Base-by-base conservation (phyloP, 139 green algal genomes). In the Volvox reticuliferus region DNA sequence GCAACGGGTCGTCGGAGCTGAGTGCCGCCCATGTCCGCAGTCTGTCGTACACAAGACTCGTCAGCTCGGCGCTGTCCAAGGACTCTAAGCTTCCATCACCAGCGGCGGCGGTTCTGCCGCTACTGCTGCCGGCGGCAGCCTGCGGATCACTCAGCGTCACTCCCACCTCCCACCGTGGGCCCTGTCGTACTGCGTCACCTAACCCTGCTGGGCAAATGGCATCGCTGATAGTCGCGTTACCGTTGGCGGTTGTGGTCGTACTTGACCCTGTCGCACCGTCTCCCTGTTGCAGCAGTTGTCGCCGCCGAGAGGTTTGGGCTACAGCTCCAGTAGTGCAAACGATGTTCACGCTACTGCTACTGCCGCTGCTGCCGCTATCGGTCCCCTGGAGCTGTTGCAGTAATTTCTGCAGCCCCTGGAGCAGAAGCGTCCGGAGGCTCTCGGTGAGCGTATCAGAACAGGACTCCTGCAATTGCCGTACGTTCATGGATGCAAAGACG, bases 1-100 rank as follows among this genome's bases (percentile, higher is more conserved):
- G 75, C 75, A 81, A 30, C 75, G 75, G 75, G 30, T 81, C 75
- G 17, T 81, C 75, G 32, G 75, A 81, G 30, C 32, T 81, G 75
- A 35, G 32, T 19, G 19, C 75, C 2, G 75, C 30, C 75, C 75
- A 81, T 5, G 75, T 35, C 32, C 32, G 21, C 32, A 81, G 32
- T 33, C 9, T 55, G 75, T 55, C 75, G 75, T 81, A 55, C 30
- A 81, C 65, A 16, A 73, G 65, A 2, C 21, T 28, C 65, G 65
- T 28, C 65, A 73, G 65, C 21, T 73, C 65, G 21, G 65, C 65
- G 20, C 71, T 37, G 20, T n/a, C 71, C 9, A 55, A 9, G 5
- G 44, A 55, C 9, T 9, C 44, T 55, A 55, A 55, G 44, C 44
- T 55, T 55, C 44, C 5, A 55, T 55, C 9, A 55, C 44, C 44